Conservation (phyloP, 2,329 filamentous ascomycete species). For the Sporothrix protearum region DNA sequence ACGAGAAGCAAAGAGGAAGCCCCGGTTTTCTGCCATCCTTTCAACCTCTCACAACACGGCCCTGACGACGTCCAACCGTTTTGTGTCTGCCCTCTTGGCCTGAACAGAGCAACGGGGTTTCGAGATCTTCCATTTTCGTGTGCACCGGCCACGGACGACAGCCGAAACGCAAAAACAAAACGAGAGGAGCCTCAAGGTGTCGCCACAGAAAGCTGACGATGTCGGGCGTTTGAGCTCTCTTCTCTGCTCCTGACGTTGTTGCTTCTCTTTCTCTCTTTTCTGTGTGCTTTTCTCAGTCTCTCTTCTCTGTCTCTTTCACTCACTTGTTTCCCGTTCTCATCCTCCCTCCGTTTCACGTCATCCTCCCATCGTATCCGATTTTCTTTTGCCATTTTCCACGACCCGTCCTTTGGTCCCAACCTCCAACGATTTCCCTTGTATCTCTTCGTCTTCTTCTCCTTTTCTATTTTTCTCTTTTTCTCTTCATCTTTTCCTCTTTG, state of each 20-base stretch:
- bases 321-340: neutral
- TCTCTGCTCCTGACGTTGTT: neutral
- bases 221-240: neutral
- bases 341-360: neutral
- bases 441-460: neutral
- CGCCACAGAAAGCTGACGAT: slow-evolving; percentile 8
- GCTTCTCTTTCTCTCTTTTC: neutral
- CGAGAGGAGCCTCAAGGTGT: neutral
- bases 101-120: neutral
- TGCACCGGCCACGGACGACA: neutral
- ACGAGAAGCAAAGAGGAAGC: neutral
- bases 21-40: slow-evolving; percentile 11
- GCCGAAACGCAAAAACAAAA: no score
- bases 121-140: neutral
- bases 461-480: neutral
- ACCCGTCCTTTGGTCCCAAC: no score
- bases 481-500: neutral
- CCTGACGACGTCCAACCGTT: neutral
- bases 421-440: no score
- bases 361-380: neutral
- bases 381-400: neutral
- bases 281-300: no score
- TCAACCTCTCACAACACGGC: neutral
- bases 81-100: neutral
- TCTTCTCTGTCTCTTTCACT: neutral